These are phyloP conservation scores for Diaporthe vexans DNA, from an alignment of 2,329 filamentous ascomycete genomes.

Conservation along the genomic window DNA sequence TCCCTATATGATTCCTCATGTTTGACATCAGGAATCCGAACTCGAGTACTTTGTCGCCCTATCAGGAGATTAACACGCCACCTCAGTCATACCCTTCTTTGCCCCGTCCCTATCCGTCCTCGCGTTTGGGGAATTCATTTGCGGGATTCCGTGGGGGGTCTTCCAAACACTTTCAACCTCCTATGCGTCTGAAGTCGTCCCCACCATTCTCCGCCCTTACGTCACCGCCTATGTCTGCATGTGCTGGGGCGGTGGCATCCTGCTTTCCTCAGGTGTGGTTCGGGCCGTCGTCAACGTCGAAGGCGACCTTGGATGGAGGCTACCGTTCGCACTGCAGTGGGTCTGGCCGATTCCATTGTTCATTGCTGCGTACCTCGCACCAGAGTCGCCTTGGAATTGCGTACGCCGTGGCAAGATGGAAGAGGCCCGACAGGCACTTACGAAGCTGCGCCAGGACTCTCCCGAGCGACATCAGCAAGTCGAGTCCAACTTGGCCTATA, in stretches of 20 bases:
- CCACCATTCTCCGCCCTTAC: constrained; percentile 53
- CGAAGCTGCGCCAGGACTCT: constrained; percentile 45
- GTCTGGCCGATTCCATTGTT: constrained; percentile 54
- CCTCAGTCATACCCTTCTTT: constrained; percentile 51
- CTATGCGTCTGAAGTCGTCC: constrained; percentile 53
- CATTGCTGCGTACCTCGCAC: constrained; percentile 51
- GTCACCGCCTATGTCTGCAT: constrained; percentile 56
- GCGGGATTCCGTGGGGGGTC: constrained; percentile 55
- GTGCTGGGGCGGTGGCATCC: constrained; percentile 57
- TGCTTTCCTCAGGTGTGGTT: constrained; percentile 53
- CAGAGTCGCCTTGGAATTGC: constrained; percentile 57
- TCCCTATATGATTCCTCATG: background rate
- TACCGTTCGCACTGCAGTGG: constrained; percentile 58
- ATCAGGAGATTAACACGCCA: background rate
- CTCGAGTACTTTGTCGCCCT: background rate
- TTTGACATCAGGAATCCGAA: background rate
- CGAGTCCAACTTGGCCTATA: constrained; percentile 47
- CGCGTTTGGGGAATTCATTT: constrained; percentile 54
- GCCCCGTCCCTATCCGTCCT: constrained; percentile 50
- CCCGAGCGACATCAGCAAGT: constrained; percentile 47
- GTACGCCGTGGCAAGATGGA: constrained; percentile 49
- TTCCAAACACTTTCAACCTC: constrained; percentile 54
- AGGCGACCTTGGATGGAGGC: constrained; percentile 52
- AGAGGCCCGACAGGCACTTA: constrained; percentile 45
- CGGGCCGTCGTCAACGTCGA: constrained; percentile 48